Evolutionary conservation across 371 early-diverging fungal species (phyloP).

Genomic region (Mucor sp.): DNA sequence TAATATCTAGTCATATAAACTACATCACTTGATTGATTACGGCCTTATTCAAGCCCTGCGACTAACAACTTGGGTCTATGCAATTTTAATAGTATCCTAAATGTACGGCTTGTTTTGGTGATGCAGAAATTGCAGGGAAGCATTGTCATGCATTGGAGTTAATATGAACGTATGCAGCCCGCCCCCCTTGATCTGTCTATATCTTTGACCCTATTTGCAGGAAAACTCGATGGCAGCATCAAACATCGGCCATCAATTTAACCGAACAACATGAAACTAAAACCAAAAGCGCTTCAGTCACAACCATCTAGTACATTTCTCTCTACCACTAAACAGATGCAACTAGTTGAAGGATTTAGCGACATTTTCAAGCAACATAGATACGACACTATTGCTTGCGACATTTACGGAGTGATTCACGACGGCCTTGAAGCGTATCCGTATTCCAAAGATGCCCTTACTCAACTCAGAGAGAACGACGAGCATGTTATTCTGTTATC

Average conservation of each 20-base stretch:
- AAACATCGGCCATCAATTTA: not conserved
- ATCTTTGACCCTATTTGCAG: too few relatives aligned
- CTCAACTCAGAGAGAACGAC: conserved; percentile 11
- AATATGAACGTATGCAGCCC: not conserved
- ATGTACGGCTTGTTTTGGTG: too few relatives aligned
- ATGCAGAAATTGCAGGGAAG: not conserved
- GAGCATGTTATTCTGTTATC: conserved; percentile 38
- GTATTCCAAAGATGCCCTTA: conserved; percentile 29
- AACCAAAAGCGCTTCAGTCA: not conserved
- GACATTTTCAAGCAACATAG: conserved; percentile 13
- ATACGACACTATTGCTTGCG: conserved; percentile 46
- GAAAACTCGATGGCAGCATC: too few relatives aligned
- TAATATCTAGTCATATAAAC: too few relatives aligned
- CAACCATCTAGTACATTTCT: not conserved
- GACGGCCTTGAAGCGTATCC: conserved; percentile 40
- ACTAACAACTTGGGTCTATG: too few relatives aligned
- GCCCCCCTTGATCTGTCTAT: too few relatives aligned
- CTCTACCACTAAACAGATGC: conserved; percentile 8
- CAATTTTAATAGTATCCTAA: too few relatives aligned
- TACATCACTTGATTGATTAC: too few relatives aligned
- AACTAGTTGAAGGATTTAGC: conserved; percentile 20
- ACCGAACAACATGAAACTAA: not conserved
- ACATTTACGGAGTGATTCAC: conserved; percentile 52
- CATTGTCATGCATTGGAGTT: not conserved
- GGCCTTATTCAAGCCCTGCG: too few relatives aligned